Conservation (phyloP, 768 basidiomycete species). For the Suillus spraguei region DNA sequence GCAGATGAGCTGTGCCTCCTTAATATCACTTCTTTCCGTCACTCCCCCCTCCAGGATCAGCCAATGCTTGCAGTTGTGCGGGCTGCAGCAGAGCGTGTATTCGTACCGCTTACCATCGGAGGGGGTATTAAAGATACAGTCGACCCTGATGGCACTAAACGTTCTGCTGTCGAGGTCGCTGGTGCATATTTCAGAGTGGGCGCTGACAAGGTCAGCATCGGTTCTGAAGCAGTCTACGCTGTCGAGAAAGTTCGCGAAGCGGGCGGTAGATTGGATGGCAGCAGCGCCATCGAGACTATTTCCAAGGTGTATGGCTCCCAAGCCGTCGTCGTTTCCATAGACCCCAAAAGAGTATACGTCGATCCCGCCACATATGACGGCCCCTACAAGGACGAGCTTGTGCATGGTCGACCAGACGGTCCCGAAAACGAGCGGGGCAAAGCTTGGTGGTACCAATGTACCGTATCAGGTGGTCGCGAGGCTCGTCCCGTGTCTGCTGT, state of each 20-base stretch:
- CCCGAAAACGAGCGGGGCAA: conserved; percentile 63
- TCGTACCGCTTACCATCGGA: conserved; percentile 97
- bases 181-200: conserved; percentile 96
- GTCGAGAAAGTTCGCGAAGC: conserved; percentile 76
- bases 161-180: conserved; percentile 90
- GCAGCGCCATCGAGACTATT: conserved; percentile 92
- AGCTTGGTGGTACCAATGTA: conserved; percentile 99
- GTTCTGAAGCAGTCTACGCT: conserved; percentile 92
- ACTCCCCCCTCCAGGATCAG: conserved; percentile 93
- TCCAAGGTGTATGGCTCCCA: conserved; percentile 90
- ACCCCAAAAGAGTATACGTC: conserved; percentile 87
- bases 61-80: conserved; percentile 98
- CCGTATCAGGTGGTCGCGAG: conserved; percentile 92
- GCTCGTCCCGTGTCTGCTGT: conserved; percentile 81
- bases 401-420: conserved; percentile 45
- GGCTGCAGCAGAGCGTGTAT: conserved; percentile 85
- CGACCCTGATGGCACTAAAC: conserved; percentile 92
- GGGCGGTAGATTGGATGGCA: conserved; percentile 58
- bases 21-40: conserved; percentile 99
- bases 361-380: conserved; percentile 65
- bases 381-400: conserved; percentile 64
- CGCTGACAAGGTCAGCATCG: conserved; percentile 98
- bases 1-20: conserved; percentile 98
- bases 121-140: conserved; percentile 96
- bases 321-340: conserved; percentile 97